Conservation (phyloP, 1,284 basidiomycete genomes). For the Cryptococcus amylolentus region DNA sequence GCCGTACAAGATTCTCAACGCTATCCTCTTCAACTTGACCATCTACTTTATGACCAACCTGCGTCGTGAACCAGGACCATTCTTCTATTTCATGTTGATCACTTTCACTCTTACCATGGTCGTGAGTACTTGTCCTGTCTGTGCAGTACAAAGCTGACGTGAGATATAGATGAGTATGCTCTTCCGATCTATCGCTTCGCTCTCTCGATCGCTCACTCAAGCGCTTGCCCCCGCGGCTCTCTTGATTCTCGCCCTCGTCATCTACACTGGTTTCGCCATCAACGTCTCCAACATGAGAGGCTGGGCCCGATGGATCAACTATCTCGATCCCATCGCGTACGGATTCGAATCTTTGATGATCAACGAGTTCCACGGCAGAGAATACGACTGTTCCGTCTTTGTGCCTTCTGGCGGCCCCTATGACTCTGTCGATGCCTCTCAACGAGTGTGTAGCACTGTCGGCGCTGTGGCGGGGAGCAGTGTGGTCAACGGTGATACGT, state of each 20-base stretch:
- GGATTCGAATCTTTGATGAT: slow-evolving; percentile 53
- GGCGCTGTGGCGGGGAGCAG: slow-evolving; percentile 48
- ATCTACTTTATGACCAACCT: slow-evolving; percentile 53
- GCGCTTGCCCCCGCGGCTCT: slow-evolving; percentile 47
- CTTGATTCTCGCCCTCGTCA: slow-evolving; percentile 50
- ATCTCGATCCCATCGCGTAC: slow-evolving; percentile 52
- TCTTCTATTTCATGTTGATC: slow-evolving; percentile 6
- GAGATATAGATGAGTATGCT: slow-evolving; percentile 48
- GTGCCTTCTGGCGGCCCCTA: slow-evolving; percentile 47
- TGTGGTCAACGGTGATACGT: slow-evolving; percentile 54
- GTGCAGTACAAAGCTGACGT: no score
- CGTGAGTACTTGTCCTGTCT: slow-evolving; percentile 42
- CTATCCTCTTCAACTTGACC: slow-evolving; percentile 46
- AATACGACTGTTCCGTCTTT: slow-evolving; percentile 44
- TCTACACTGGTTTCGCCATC: slow-evolving; percentile 54
- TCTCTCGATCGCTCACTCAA: slow-evolving; percentile 44
- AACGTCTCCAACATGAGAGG: slow-evolving; percentile 48
- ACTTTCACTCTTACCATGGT: slow-evolving; percentile 40
- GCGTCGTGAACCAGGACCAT: slow-evolving; percentile 36
- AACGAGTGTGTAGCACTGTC: slow-evolving; percentile 50
- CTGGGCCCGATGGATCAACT: slow-evolving; percentile 55
- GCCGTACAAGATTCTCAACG: slow-evolving; percentile 51
- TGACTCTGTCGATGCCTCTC: slow-evolving; percentile 25
- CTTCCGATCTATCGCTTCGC: slow-evolving; percentile 54
- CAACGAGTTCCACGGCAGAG: slow-evolving; percentile 53